These are phyloP conservation scores for Vitellaria paradoxa DNA, from an alignment of 179 eudicot species.

Conservation along the genomic window DNA sequence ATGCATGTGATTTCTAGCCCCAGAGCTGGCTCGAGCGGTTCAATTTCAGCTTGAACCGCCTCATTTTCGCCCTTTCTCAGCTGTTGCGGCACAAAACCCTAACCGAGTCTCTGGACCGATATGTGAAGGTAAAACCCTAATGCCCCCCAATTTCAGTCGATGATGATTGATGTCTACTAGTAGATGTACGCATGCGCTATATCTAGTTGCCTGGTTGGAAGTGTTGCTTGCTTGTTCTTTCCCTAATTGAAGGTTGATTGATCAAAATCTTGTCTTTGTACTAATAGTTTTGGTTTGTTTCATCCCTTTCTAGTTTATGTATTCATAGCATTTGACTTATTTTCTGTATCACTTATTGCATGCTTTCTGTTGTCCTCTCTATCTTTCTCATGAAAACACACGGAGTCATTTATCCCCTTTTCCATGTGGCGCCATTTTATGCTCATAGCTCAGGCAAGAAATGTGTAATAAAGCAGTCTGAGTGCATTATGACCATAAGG, in stretches of 20 bases:
- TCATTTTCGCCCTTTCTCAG: background rate
- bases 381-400: background rate
- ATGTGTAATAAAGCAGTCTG: background rate
- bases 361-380: background rate
- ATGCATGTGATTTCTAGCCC: conserved; percentile 13
- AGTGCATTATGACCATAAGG: background rate
- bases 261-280: background rate
- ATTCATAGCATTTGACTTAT: background rate
- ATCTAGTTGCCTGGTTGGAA: background rate
- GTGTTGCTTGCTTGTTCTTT: background rate
- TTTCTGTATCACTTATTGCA: background rate
- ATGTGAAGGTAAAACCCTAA: conserved; percentile 8
- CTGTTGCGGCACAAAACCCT: conserved; percentile 5
- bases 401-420: background rate
- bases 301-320: background rate
- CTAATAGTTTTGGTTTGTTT: background rate
- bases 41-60: conserved; percentile 12
- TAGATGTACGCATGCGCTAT: background rate
- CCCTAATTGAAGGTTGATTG: background rate
- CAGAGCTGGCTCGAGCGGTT: conserved; percentile 3
- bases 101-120: conserved; percentile 2
- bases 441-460: background rate
- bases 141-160: background rate
- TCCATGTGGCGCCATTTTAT: background rate
- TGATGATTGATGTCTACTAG: background rate